These are phyloP conservation scores for Aspergillus amoenus DNA, from an alignment of 2,329 filamentous ascomycete species.

Conservation along the genomic window DNA sequence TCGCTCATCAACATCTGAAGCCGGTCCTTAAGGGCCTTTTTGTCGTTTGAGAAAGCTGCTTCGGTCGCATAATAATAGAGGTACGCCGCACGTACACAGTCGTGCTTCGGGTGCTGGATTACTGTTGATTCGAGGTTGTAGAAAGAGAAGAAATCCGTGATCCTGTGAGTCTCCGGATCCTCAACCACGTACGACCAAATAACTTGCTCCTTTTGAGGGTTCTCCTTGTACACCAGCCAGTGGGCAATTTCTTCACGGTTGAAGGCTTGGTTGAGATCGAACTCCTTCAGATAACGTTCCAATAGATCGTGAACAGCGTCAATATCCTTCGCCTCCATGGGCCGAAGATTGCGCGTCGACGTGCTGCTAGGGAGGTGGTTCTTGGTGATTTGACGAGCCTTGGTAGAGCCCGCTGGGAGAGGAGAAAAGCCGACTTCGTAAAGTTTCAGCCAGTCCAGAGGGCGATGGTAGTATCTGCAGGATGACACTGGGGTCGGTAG, in stretches of 20 bases:
- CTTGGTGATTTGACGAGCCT: conserved; percentile 78
- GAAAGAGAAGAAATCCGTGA: conserved; percentile 97
- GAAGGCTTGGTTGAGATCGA: conserved; percentile 82
- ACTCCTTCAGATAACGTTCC: conserved; percentile 73
- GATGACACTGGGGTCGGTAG: conserved; percentile 90
- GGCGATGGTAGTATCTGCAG: conserved; percentile 91
- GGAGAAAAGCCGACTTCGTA: conserved; percentile 94
- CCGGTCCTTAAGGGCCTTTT: conserved; percentile 68
- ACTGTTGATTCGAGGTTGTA: conserved; percentile 93
- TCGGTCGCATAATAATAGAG: conserved; percentile 96
- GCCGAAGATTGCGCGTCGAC: conserved; percentile 70
- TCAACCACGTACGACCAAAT: conserved; percentile 94
- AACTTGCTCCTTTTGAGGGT: conserved; percentile 69
- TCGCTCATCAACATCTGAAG: conserved; percentile 81
- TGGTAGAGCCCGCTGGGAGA: conserved; percentile 78
- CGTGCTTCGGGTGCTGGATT: conserved; percentile 76
- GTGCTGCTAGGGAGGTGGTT: conserved; percentile 79
- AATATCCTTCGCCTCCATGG: conserved; percentile 77
- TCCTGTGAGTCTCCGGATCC: conserved; percentile 67
- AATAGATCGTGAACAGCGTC: conserved; percentile 73
- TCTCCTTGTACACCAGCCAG: conserved; percentile 75
- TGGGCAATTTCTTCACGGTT: conserved; percentile 78
- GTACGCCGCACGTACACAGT: conserved; percentile 83
- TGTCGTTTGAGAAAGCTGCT: conserved; percentile 60
- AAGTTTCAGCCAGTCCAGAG: conserved; percentile 93